Base-by-base conservation (phyloP, 2,329 filamentous ascomycete genomes). In the Epichloe typhina region DNA sequence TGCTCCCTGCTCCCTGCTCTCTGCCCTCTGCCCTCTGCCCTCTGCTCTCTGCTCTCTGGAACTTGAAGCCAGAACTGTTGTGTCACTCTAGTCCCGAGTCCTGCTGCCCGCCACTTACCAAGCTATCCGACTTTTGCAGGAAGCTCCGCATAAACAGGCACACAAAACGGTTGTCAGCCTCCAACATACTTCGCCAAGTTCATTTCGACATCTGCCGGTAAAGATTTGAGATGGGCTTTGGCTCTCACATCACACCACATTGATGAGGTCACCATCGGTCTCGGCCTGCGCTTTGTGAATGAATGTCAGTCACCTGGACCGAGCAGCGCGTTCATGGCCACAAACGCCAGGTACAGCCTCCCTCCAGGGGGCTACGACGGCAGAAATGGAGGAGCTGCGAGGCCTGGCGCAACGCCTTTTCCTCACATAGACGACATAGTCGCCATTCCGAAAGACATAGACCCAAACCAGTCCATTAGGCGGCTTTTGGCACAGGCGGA, bases 391-490 rank as follows among this genome's bases (percentile, higher is more conserved):
- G 55, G 56, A 42, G 57, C 58, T 45, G 21, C 53, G 39, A 55
- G 54, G 46, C 56, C 62, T 6, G 58, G 58, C 8, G 59, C 56
- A 46, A 57, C 68, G 31, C 66, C 70, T 17, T 64, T 77, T 21
- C 71, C 73, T 17, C 76, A 80, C 56, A 73, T 80, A 56, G 71
- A 77, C 53, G 76, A 80, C 58, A 63, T 79, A 39, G 68, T 72
- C 23, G 69, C 68, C 15, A 66, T 71, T 38, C 64, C 66, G 15
- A 66, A 69, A 51, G 71, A 77, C 37, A 62, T 78, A 53, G 70
- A 77, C 52, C 58, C 65, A 41, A 67, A 73, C 53, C 71, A 72
- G 52, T 75, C 76, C 15, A 69, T 80, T 53, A 74, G 72, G 51
- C 76, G 69, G 55, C 62, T 82, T 38, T 65, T 84, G 13, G 72